Base-by-base conservation (phyloP, 2,329 filamentous ascomycete genomes). In the Thielaviopsis musarum region DNA sequence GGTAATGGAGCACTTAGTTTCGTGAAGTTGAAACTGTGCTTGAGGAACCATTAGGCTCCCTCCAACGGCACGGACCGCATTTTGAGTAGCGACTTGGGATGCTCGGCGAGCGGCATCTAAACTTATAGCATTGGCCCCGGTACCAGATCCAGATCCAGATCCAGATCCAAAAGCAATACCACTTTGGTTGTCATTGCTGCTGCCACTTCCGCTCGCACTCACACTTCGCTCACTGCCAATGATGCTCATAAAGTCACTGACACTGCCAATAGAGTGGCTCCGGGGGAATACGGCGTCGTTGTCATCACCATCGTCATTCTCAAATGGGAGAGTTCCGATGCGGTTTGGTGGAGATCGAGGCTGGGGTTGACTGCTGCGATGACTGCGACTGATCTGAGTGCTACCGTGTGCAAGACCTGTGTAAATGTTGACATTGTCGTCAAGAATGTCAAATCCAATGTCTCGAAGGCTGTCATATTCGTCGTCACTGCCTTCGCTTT, bases 21-120 rank as follows among this genome's bases (percentile, higher is more conserved):
- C 81, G 66, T 87, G 84, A 59, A 96, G 94, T 67, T 84, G 86
- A 71, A 97, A 96, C 28, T 82, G 81, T 2, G 89, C 88, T 69
- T 89, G 82, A 0, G 88, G 88, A 38, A 77, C 76, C 70, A 91
- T 77, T 4, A 88, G 72, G 51, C 79, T 78, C 28, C 79, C 78
- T 3, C 79, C 79, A 1, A 79, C 78, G 1, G 78, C 78, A 59
- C 74, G 73, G 15, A 79, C 74, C 1, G 79, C 76, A 66, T 82
- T 79, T 62, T 82, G 79, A 15, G 54, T 59, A 24, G 58, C 58
- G 17, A 52, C 26, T 24, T 59, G 58, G 10, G 58, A 59, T 21
- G 58, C 58, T 21, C 56, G 53, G 9, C 58, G 58, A 15, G 58
- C 58, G 5, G 41, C 58, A 19, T 51, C 58, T 6, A 59, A 41